Conservation (phyloP, 768 basidiomycete genomes). For the Inosperma sp. region DNA sequence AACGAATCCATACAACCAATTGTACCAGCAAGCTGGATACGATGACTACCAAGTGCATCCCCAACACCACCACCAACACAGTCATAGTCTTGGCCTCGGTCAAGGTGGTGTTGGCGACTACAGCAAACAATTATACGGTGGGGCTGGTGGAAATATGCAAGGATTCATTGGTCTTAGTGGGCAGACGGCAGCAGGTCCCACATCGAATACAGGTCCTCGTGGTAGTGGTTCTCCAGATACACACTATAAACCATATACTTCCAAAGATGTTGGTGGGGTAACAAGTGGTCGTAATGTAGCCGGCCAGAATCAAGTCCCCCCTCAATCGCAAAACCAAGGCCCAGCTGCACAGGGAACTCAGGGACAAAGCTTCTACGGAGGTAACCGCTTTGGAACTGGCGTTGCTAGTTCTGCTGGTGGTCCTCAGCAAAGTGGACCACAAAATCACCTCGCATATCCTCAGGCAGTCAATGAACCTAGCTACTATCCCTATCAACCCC, state of each 20-base stretch:
- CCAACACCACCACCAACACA: conserved; percentile 55
- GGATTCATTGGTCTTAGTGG: conserved; percentile 65
- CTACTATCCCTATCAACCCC: conserved; percentile 70
- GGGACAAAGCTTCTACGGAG: conserved; percentile 47
- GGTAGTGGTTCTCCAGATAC: conserved; percentile 63
- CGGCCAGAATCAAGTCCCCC: conserved; percentile 51
- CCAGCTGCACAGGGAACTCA: conserved; percentile 46
- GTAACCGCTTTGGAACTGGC: conserved; percentile 41
- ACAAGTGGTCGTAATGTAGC: conserved; percentile 41
- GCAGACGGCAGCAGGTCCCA: conserved; percentile 39
- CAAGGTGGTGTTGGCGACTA: conserved; percentile 42
- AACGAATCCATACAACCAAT: conserved; percentile 57
- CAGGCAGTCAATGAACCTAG: conserved; percentile 60
- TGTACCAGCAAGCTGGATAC: conserved; percentile 56
- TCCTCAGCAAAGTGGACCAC: conserved; percentile 44
- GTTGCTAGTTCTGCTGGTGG: conserved; percentile 36
- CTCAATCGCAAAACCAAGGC: conserved; percentile 46
- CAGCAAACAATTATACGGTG: conserved; percentile 44
- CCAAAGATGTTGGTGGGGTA: conserved; percentile 57
- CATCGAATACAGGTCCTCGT: conserved; percentile 43
- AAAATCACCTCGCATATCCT: conserved; percentile 58
- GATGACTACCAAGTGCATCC: conserved; percentile 50
- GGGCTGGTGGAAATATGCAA: conserved; percentile 55
- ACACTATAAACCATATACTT: conserved; percentile 70
- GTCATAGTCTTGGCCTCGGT: conserved; percentile 41